Base-by-base conservation (phyloP, 768 basidiomycete genomes). In the Tylopilus plumbeoviolaceoides region DNA sequence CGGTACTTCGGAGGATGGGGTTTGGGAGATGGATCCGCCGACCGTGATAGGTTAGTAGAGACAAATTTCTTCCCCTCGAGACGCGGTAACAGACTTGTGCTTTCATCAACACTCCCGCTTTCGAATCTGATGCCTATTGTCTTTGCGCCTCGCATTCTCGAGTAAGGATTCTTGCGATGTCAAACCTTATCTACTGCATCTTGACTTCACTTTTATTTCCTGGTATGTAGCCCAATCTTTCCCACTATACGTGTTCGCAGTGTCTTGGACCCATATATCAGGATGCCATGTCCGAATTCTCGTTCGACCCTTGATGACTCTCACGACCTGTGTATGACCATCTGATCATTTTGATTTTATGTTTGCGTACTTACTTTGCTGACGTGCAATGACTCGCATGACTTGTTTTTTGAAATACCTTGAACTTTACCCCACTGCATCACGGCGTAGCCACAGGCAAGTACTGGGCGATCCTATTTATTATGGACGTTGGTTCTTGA, bases 1-100 rank as follows among this genome's bases (percentile, higher is more conserved):
- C 57, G 30, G 44, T 70, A 30, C 51, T 69, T 39, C 62, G 69
- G 30, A 64, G 56, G 41, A 47, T 63, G 28, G 59, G 59, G 2
- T 54, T 67, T 35, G 68, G 62, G 7, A 52, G 56, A 36, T 68
- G 64, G 59, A 21, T 56, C 27, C 58, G 62, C 38, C 43, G 54
- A 44, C 58, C 57, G 28, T 68, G 44, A 68, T 27, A 10, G 44
- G 57, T 57, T 44, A 55, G 55, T 51, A 14, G 44, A 25, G 18
- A 9, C 0, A 18, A 9, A 33, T 17, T 15, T 47, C 25, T n/a
- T 43, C n/a, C 28, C 17, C 18, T 33, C 31, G 25, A 5, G 25
- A 7, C 21, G 27, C 28, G 38, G 18, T 35, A 47, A 36, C n/a
- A 11, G 20, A 33, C 18, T 27, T 41, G 28, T 46, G 21, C 40